Evolutionary conservation across 1,139 yeast species (phyloP).

Genomic region (Oligophagozyma castellii): DNA sequence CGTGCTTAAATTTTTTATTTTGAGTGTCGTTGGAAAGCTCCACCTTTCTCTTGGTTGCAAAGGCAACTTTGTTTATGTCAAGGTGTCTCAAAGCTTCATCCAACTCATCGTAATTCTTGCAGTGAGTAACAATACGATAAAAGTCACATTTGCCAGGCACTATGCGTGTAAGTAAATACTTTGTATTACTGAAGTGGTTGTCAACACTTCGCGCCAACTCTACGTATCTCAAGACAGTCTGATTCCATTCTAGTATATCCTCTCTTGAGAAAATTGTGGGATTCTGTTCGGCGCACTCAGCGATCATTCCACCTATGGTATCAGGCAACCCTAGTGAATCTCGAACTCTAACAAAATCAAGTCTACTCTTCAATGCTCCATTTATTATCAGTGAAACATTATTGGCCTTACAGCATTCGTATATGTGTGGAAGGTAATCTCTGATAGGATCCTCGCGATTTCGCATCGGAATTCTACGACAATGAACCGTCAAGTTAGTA

Average conservation of each 20-base stretch:
- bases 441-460: constrained; percentile 73
- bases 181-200: constrained; percentile 58
- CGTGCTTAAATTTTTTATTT: too few species aligned
- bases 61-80: too few species aligned
- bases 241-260: constrained; percentile 37
- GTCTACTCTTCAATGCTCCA: constrained; percentile 51
- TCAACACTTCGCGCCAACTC: constrained; percentile 40
- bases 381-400: constrained; percentile 66
- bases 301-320: constrained; percentile 76
- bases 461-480: constrained; percentile 82
- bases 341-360: too few species aligned
- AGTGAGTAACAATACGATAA: constrained; percentile 43
- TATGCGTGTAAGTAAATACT: constrained; percentile 65
- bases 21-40: too few species aligned
- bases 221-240: constrained; percentile 42
- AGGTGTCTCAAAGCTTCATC: constrained; percentile 15
- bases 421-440: constrained; percentile 46
- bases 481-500: constrained; percentile 72
- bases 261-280: constrained; percentile 54
- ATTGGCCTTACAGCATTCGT: constrained; percentile 45
- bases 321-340: constrained; percentile 37
- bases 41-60: too few species aligned
- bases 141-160: constrained; percentile 64
- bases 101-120: constrained; percentile 44
- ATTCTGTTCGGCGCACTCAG: constrained; percentile 77